These are phyloP conservation scores for Neocallimastix lanati DNA, from an alignment of 192 early-diverging fungal genomes.

Conservation along the genomic window DNA sequence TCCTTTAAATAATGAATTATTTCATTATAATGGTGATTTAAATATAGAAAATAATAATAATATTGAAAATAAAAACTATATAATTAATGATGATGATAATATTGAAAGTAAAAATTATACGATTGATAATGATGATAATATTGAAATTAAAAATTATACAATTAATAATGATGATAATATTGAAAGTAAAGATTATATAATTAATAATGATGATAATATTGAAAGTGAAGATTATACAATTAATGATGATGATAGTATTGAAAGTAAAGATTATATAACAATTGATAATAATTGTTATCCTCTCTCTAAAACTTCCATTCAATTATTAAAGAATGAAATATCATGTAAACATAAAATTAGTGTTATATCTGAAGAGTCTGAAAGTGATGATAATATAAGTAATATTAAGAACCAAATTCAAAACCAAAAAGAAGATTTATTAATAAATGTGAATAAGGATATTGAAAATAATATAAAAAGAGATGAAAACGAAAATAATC, in stretches of 20 bases:
- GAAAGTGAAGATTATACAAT: background rate
- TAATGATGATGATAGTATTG: background rate
- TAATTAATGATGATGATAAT: too few species aligned
- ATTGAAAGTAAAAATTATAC: too few species aligned
- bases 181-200: too few species aligned
- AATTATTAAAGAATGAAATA: background rate
- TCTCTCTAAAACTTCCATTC: background rate
- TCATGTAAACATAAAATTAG: background rate
- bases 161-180: too few species aligned
- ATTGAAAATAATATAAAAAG: too few species aligned
- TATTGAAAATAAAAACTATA: too few species aligned
- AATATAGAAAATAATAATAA: background rate
- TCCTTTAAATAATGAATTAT: background rate
- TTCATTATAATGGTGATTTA: background rate
- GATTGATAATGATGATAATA: too few species aligned
- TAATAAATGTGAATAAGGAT: background rate
- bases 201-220: too few species aligned
- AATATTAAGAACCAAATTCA: too few species aligned
- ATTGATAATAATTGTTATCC: background rate
- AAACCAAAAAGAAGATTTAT: too few species aligned
- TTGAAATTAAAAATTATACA: too few species aligned
- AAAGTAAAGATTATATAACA: background rate
- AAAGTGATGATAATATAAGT: background rate
- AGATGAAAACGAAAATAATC: background rate
- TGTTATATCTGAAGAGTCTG: background rate